Base-by-base conservation (phyloP, 306 rosid genomes). In the Hippophae tibetana region DNA sequence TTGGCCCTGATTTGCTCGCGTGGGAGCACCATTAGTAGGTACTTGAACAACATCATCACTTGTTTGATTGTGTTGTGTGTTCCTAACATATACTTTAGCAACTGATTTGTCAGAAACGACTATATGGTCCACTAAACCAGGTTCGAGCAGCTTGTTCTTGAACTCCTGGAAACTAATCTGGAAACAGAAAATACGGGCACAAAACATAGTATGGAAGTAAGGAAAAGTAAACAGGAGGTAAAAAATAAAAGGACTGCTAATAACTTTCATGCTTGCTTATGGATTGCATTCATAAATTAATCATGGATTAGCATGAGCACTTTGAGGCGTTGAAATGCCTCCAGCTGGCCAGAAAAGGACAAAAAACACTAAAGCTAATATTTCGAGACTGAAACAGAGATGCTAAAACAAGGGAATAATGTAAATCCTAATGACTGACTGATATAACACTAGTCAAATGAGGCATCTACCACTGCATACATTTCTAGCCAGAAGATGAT, bases 141-240 rank as follows among this genome's bases (percentile, higher is more conserved):
- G 86, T 72, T 92, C 99, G 76, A 92, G 74, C 80, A 85, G 92
- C 76, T 86, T 85, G 64, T 92, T 88, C 75, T 82, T 88, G 52
- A 92, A 92, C 82, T 92, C 96, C 72, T 92, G 96, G 74, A 92
- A 92, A 71, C 99, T 88, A 63, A 92, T 88, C 99, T 92, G 99
- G 76, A 65, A 46, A 69, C 59, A 59, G 42, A 65, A 69, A 58
- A 68, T 70, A 52, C 47, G 49, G 45, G 11, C 61, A 48, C 48
- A 57, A 6, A 40, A 54, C 48, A 38, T 77, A 58, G 52, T 6
- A 7, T 11, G 44, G 26, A 42, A 54, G 31, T 43, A 69, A 43
- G 69, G 46, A 56, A 31, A 52, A 53, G 64, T 23, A 45, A 42
- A 55, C 42, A 57, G 8, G 45, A 23, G 6, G 61, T 42, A 41